Base-by-base conservation (phyloP, 176 grass and related monocot genomes). In the Alopecurus myosuroides region DNA sequence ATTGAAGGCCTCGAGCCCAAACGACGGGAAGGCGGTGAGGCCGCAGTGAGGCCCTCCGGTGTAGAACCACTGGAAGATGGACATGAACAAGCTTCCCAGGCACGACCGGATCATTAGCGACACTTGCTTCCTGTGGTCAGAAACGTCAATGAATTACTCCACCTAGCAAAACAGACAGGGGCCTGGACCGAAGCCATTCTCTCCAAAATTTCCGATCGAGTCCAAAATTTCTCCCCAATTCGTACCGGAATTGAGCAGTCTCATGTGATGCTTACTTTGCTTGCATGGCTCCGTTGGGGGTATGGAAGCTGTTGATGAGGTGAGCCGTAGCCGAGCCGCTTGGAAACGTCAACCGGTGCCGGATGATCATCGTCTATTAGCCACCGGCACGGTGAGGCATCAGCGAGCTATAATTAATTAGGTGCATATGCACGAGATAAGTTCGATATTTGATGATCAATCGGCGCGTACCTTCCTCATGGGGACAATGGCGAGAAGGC, bases 251-350 rank as follows among this genome's bases (percentile, higher is more conserved):
- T 37, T 11, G 34, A 70, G 8, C 37, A 25, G 17, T 33, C 31
- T 20, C 26, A 51, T 75, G 45, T 51, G 28, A 51, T 61, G 45
- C 88, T 82, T 52, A 90, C 94, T 86, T 97, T 51, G 94, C 87
- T 60, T 88, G 84, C 7, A 66, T n/a, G 8, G 82, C 87, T 3
- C 94, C 94, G 0, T 90, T 48, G 31, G 91, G 91, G 41, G 82
- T 90, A 23, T 97, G 94, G 86, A 97, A 92, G 85, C 94, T 89
- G 85, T 97, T 97, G 75, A 97, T 97, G 46, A 97, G 82, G 77
- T 94, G 87, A 39, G 94, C 94, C 28, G 94, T 97, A 18, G 94
- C 94, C 4, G 86, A 88, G 15, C 94, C 94, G 74, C 94, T 97
- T 50, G 94, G 94, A 56, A 92, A 97, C 31, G 91, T 94, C 55